phyloP scores from a whole-genome alignment of 2,329 filamentous ascomycete species.

The Fusarium decemcellulare region DNA sequence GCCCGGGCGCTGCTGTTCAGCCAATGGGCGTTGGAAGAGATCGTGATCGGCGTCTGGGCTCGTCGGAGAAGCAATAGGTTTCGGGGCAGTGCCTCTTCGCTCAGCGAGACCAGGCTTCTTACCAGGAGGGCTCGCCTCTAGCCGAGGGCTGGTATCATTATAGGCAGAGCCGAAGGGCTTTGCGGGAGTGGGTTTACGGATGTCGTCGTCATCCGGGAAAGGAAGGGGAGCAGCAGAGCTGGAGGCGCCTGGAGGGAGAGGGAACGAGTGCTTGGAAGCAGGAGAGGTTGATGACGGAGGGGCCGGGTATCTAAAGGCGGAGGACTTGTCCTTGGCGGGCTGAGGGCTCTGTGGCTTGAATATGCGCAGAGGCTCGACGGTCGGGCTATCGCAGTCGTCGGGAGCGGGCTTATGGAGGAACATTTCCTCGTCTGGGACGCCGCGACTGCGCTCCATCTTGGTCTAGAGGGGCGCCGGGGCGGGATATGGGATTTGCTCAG shows the following conservation, averaged over 20 bases:
- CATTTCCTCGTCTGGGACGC: conserved; percentile 84
- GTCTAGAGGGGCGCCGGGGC: conserved; percentile 18
- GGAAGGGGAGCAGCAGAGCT: conserved; percentile 77
- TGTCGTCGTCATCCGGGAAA: conserved; percentile 80
- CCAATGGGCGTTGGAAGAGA: conserved; percentile 80
- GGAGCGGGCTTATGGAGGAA: conserved; percentile 76
- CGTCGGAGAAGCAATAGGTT: conserved; percentile 85
- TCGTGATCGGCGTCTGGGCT: conserved; percentile 83
- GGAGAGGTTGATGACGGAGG: conserved; percentile 60
- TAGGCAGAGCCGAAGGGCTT: conserved; percentile 62
- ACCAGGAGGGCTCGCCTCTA: conserved; percentile 69
- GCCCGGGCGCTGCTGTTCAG: conserved; percentile 57
- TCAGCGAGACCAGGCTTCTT: conserved; percentile 81
- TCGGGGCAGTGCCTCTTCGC: conserved; percentile 84
- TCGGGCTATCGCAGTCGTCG: conserved; percentile 77
- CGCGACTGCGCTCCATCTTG: conserved; percentile 70
- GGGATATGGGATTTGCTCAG: conserved; percentile 24
- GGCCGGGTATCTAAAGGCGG: conserved; percentile 65
- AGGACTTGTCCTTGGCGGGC: conserved; percentile 60
- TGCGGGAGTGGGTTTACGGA: conserved; percentile 60
- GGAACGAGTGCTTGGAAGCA: conserved; percentile 69
- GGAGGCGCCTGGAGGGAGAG: conserved; percentile 76
- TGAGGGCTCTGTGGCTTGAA: conserved; percentile 81
- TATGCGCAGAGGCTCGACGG: conserved; percentile 87
- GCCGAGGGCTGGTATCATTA: conserved; percentile 67